phyloP scores from a whole-genome alignment of 108 stramenopile genomes.

The Licmophora abbreviata region DNA sequence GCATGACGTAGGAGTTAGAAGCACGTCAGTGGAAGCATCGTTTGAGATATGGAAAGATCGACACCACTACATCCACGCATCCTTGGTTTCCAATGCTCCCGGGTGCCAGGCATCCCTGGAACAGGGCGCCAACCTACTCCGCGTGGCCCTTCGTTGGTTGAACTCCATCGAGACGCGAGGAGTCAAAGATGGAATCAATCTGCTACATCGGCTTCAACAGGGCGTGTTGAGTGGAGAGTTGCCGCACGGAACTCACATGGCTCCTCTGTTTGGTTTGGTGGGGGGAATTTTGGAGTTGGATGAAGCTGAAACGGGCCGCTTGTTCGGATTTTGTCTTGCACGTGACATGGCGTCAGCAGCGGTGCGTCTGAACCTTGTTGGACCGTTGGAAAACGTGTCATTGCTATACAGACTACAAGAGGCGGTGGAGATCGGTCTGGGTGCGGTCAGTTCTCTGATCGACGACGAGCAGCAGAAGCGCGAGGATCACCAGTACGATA shows the following conservation, averaged over 20 bases:
- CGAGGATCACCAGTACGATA: not conserved
- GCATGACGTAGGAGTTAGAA: conserved; percentile 42
- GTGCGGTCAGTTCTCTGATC: conserved; percentile 18
- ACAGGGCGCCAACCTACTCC: conserved; percentile 66
- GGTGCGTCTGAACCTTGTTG: conserved; percentile 68
- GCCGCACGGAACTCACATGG: conserved; percentile 29
- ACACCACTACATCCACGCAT: conserved; percentile 36
- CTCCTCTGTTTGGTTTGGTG: conserved; percentile 51
- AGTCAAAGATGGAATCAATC: not conserved
- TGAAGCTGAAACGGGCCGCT: conserved; percentile 31
- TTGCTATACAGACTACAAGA: conserved; percentile 34
- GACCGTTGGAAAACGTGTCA: conserved; percentile 55
- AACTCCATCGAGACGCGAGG: conserved; percentile 6
- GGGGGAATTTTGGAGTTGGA: conserved; percentile 19
- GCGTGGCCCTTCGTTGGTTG: conserved; percentile 48
- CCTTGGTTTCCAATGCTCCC: conserved; percentile 49
- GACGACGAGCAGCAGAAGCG: conserved; percentile 3
- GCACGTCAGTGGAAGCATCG: conserved; percentile 8
- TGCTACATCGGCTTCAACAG: not conserved
- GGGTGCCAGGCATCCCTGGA: conserved; percentile 68
- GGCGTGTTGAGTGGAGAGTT: conserved; percentile 5
- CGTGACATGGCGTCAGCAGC: conserved; percentile 78
- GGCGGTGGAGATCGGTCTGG: conserved; percentile 44
- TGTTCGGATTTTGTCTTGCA: conserved; percentile 64
- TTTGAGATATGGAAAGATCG: conserved; percentile 28